These are phyloP conservation scores for Phytophthora pini DNA, from an alignment of 352 stramenopile genomes.

Conservation along the genomic window DNA sequence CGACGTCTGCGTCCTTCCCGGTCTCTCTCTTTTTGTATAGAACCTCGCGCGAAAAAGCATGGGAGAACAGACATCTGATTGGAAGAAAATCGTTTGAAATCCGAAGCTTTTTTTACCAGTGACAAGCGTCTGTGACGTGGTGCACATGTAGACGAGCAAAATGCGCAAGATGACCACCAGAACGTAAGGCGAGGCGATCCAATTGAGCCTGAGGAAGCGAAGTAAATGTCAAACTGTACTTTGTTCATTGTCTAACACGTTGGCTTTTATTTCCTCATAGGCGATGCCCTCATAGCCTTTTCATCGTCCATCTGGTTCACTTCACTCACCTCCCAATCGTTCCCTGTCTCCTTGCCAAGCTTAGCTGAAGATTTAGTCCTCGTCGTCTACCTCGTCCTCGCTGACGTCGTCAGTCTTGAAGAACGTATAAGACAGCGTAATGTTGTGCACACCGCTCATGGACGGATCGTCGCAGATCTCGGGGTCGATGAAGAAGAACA, in stretches of 20 bases:
- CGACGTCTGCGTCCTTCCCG: slow-evolving; percentile 20
- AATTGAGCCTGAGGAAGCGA: background rate
- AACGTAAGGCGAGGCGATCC: no score
- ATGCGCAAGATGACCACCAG: no score
- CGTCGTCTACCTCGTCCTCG: slow-evolving; percentile 87
- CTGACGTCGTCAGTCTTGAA: slow-evolving; percentile 97
- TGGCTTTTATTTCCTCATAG: background rate
- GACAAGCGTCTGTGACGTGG: slow-evolving; percentile 15
- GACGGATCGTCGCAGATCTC: slow-evolving; percentile 97
- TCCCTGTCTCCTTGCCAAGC: background rate
- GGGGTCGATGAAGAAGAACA: slow-evolving; percentile 99
- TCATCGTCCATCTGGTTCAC: background rate
- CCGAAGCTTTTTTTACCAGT: slow-evolving; percentile 13
- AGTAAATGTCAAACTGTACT: background rate
- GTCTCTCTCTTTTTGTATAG: slow-evolving; percentile 14
- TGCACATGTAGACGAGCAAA: background rate
- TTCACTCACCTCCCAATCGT: background rate
- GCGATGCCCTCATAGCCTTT: background rate
- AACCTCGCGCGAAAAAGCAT: slow-evolving; percentile 19
- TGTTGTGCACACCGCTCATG: slow-evolving; percentile 97
- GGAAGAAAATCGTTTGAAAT: slow-evolving; percentile 17
- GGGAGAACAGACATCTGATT: slow-evolving; percentile 6
- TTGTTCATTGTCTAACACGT: slow-evolving; percentile 17
- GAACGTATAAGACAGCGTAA: slow-evolving; percentile 99
- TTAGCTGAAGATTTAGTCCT: slow-evolving; percentile 38